A percentile compares a stretch with the other conserved stretches of the same genome.
phyloP scores from a whole-genome alignment of 768 basidiomycete genomes.

The Pleurotus tuber-regium region DNA sequence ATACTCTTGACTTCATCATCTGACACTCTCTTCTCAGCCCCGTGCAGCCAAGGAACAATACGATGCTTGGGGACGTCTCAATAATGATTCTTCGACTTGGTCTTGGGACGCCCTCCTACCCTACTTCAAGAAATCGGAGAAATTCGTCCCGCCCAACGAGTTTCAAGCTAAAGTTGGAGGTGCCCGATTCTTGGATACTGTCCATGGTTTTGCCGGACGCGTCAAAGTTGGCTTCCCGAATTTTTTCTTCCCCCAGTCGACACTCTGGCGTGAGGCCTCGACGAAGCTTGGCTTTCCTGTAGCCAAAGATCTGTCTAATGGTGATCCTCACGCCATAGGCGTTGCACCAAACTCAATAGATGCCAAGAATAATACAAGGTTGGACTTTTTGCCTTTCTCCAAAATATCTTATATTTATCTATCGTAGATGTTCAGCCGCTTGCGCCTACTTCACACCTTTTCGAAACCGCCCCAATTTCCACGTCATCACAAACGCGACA shows the following conservation, averaged over 20 bases:
- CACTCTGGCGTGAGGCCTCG: constrained; percentile 24
- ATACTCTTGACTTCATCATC: no score
- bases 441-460: constrained; percentile 31
- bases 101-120: constrained; percentile 7
- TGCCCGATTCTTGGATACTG: no score
- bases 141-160: background rate
- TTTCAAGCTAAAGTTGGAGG: no score
- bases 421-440: constrained; percentile 9
- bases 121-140: constrained; percentile 11
- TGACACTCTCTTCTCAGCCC: no score
- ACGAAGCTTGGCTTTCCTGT: constrained; percentile 19
- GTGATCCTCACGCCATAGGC: constrained; percentile 25
- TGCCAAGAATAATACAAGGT: constrained; percentile 29
- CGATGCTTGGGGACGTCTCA: constrained; percentile 14
- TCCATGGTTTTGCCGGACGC: constrained; percentile 25
- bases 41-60: constrained; percentile 15
- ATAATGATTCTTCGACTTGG: constrained; percentile 10
- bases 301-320: constrained; percentile 25
- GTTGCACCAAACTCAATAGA: constrained; percentile 27
- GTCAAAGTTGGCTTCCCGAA: constrained; percentile 33
- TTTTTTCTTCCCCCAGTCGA: constrained; percentile 26
- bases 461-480: constrained; percentile 39
- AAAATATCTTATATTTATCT: background rate
- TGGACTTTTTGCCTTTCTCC: background rate
- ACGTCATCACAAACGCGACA: constrained; percentile 52